Percentiles rank a stretch among this genome's conserved stretches.
These are phyloP conservation scores for Fagopyrum tataricum DNA, from an alignment of 148 eudicot species.

Conservation along the genomic window DNA sequence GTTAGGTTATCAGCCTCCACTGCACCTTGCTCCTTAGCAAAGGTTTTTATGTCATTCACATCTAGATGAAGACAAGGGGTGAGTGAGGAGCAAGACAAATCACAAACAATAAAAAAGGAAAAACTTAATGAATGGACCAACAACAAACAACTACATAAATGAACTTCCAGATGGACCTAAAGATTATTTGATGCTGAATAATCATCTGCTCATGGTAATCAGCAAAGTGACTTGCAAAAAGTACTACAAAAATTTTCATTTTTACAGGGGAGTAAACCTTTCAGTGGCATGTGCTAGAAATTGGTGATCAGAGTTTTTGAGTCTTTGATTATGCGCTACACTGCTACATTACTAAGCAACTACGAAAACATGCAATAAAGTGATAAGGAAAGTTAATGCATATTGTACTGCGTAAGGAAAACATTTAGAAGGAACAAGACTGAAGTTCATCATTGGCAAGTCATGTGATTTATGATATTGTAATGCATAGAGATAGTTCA, in stretches of 20 bases:
- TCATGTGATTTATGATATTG: neutral
- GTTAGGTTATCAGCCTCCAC: slow-evolving; percentile 68
- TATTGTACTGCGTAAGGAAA: neutral
- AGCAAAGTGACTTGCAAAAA: neutral
- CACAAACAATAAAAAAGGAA: neutral
- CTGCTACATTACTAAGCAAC: neutral
- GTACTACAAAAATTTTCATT: neutral
- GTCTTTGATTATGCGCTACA: neutral
- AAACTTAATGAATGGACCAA: neutral
- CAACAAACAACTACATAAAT: neutral
- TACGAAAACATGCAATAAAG: neutral
- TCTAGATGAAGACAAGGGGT: slow-evolving; percentile 32
- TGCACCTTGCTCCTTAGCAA: slow-evolving; percentile 71
- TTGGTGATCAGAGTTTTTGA: neutral
- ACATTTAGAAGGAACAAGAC: neutral
- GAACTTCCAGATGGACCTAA: neutral
- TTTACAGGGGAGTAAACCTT: neutral
- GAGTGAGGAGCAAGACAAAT: neutral
- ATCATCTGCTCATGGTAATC: neutral
- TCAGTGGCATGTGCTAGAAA: neutral
- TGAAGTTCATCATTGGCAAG: neutral
- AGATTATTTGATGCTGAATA: slow-evolving; percentile 1
- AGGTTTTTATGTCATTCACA: slow-evolving; percentile 75
- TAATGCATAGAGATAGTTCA: neutral
- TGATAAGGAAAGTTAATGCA: neutral